Evolutionary conservation across 768 basidiomycete species (phyloP).

Genomic region (Amanita polypyramis): DNA sequence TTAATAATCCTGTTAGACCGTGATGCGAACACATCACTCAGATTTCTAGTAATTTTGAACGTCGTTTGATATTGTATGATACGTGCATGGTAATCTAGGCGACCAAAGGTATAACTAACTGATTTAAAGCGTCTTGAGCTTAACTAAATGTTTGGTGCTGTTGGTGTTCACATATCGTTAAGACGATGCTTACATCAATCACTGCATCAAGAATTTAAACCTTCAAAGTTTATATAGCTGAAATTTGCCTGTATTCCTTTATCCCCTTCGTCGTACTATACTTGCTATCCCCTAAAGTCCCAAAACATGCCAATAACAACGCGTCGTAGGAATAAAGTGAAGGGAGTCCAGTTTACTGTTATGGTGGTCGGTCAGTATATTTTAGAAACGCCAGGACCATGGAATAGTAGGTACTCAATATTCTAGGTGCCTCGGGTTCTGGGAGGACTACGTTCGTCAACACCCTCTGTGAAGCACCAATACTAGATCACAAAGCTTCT

Average conservation of each 20-base stretch:
- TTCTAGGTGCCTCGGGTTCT: slow-evolving; percentile 73
- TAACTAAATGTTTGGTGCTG: background rate
- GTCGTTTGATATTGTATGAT: slow-evolving; percentile 3
- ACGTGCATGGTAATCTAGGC: background rate
- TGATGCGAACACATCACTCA: background rate
- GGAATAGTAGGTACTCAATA: slow-evolving; percentile 1
- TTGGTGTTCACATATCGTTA: background rate
- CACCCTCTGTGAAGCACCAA: slow-evolving; percentile 77
- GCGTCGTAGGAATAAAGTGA: slow-evolving; percentile 69
- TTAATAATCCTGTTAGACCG: background rate
- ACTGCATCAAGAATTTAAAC: background rate
- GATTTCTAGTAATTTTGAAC: background rate
- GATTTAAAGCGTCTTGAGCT: background rate
- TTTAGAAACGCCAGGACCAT: background rate
- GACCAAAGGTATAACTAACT: background rate
- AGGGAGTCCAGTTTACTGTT: slow-evolving; percentile 83
- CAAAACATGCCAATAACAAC: slow-evolving; percentile 32
- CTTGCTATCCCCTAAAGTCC: background rate
- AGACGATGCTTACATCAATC: background rate
- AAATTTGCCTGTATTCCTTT: background rate
- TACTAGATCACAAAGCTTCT: slow-evolving; percentile 57
- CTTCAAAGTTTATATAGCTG: slow-evolving; percentile 3
- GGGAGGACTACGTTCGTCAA: slow-evolving; percentile 89
- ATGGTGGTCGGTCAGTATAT: slow-evolving; percentile 74
- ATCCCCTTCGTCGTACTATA: slow-evolving; percentile 2